Percentiles rank a stretch among this genome's conserved stretches.
phyloP scores from a whole-genome alignment of 371 early-diverging fungal genomes.

The Mortierella sp. region DNA sequence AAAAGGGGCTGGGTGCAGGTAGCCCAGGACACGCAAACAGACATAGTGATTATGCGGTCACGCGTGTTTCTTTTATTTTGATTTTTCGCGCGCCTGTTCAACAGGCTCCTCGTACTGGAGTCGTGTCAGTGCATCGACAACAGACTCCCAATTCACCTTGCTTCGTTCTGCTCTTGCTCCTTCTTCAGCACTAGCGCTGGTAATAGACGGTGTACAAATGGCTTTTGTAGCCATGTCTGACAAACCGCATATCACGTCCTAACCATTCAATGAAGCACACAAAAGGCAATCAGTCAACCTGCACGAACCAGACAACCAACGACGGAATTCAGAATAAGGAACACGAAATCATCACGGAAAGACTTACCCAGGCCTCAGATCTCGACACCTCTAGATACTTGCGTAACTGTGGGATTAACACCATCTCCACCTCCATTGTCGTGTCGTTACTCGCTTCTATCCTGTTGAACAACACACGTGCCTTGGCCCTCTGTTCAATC shows the following conservation, averaged over 20 bases:
- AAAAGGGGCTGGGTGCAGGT: too few relatives aligned
- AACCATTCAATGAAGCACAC: background rate
- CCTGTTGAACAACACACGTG: slow-evolving; percentile 31
- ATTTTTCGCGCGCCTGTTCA: background rate
- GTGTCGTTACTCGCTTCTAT: slow-evolving; percentile 4
- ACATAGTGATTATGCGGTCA: background rate
- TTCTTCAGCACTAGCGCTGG: background rate
- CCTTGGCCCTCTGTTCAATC: slow-evolving; percentile 29
- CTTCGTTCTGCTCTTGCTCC: background rate
- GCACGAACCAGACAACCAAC: background rate
- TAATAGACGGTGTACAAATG: background rate
- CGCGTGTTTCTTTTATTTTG: slow-evolving; percentile 1
- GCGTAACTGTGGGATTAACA: slow-evolving; percentile 13
- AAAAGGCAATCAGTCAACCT: background rate
- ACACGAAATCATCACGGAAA: background rate
- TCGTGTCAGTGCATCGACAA: slow-evolving; percentile 7
- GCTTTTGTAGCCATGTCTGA: slow-evolving; percentile 11
- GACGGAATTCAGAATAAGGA: slow-evolving; percentile 18
- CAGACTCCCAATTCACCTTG: slow-evolving; percentile 23
- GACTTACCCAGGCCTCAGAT: slow-evolving; percentile 31
- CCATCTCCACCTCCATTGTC: background rate
- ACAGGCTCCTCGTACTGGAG: background rate
- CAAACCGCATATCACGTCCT: slow-evolving; percentile 27
- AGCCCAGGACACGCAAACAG: background rate
- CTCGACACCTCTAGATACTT: slow-evolving; percentile 22